phyloP scores from a whole-genome alignment of 192 early-diverging fungal genomes.

The Helicostylum pulchrum region DNA sequence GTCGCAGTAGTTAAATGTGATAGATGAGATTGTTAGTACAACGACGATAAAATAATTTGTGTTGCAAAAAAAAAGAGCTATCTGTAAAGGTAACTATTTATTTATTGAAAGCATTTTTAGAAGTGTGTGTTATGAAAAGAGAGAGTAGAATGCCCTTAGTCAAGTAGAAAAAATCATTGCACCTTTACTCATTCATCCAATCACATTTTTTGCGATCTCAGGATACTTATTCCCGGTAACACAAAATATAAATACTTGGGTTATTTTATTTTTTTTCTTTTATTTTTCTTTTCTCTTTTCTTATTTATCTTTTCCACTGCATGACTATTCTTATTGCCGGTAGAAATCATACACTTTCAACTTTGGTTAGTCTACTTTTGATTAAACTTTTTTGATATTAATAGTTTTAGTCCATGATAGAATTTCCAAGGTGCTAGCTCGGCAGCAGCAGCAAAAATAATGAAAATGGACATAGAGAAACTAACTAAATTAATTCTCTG shows the following conservation, averaged over 20 bases:
- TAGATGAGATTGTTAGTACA: too few relatives aligned
- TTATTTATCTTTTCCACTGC: neutral
- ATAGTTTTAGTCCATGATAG: slow-evolving; percentile 17
- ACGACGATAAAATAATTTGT: too few relatives aligned
- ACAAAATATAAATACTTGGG: slow-evolving; percentile 1
- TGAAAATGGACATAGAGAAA: slow-evolving; percentile 73
- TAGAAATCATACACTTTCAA: slow-evolving; percentile 45
- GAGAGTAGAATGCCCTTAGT: too few relatives aligned
- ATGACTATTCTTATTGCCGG: slow-evolving; percentile 4
- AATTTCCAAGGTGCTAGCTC: slow-evolving; percentile 58
- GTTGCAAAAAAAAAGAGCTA: too few relatives aligned
- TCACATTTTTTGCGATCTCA: too few relatives aligned
- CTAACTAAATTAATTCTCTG: slow-evolving; percentile 56
- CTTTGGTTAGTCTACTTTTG: slow-evolving; percentile 36
- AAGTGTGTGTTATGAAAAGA: too few relatives aligned
- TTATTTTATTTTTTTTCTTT: neutral
- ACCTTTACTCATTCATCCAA: too few relatives aligned
- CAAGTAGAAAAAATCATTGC: too few relatives aligned
- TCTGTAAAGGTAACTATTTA: too few relatives aligned
- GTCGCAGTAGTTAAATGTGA: too few relatives aligned
- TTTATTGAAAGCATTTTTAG: too few relatives aligned
- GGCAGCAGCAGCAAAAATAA: slow-evolving; percentile 64
- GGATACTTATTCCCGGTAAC: neutral
- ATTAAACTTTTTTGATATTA: neutral
- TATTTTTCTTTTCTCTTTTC: slow-evolving; percentile 6